Conservation (phyloP, 805 yeast species). For the Trichomonascus vanleenenianus region DNA sequence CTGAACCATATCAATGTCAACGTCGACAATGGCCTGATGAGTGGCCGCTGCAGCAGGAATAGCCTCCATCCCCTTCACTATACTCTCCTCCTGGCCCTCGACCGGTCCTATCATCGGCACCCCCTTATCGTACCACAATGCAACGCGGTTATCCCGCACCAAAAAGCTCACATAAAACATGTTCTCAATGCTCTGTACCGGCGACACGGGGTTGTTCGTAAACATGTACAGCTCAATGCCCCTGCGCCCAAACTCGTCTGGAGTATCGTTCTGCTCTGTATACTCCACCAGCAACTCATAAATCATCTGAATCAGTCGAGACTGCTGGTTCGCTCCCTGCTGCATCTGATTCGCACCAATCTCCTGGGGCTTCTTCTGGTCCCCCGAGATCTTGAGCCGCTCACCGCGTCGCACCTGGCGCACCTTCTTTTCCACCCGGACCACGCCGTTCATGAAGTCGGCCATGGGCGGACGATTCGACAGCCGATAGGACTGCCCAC, state of each 20-base stretch:
- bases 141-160: conserved; percentile 61
- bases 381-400: background rate
- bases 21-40: conserved; percentile 53
- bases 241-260: conserved; percentile 8
- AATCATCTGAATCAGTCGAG: conserved; percentile 43
- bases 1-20: conserved; percentile 63
- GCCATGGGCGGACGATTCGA: conserved; percentile 37
- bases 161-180: conserved; percentile 76
- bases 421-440: conserved; percentile 49
- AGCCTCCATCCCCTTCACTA: background rate
- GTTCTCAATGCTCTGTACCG: conserved; percentile 74
- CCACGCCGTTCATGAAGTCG: conserved; percentile 66
- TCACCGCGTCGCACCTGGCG: background rate
- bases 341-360: conserved; percentile 46
- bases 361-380: conserved; percentile 31
- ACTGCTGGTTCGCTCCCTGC: conserved; percentile 42
- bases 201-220: conserved; percentile 68
- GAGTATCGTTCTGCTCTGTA: conserved; percentile 23
- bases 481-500: background rate
- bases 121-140: conserved; percentile 36
- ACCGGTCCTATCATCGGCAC: conserved; percentile 20
- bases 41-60: conserved; percentile 14
- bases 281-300: conserved; percentile 33
- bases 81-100: background rate
- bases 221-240: conserved; percentile 55